Conservation (phyloP, 139 green algal species). For the Desmodesmus armatus region DNA sequence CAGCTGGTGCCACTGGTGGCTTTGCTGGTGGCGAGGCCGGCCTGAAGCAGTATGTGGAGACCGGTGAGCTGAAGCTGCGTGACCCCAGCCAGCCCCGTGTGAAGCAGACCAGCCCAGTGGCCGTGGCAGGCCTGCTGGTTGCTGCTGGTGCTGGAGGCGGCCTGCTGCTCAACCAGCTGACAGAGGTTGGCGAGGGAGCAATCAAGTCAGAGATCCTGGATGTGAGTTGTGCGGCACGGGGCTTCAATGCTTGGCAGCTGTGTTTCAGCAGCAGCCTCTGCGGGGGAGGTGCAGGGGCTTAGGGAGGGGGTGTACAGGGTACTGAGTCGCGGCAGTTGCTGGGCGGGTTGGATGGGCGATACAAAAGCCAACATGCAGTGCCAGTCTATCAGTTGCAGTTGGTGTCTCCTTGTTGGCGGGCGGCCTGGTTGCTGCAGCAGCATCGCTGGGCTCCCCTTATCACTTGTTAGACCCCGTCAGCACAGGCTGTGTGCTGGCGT, state of each 20-base stretch:
- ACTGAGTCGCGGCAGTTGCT: too few relatives aligned
- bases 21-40: constrained; percentile 90
- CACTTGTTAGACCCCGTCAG: not conserved
- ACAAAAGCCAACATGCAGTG: too few relatives aligned
- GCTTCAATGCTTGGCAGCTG: not conserved
- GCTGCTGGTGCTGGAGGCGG: constrained; percentile 62
- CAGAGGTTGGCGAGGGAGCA: constrained; percentile 60
- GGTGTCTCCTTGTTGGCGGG: not conserved
- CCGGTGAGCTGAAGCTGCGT: constrained; percentile 70
- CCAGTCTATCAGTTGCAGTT: not conserved
- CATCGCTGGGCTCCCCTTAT: not conserved
- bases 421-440: not conserved
- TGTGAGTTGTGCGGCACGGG: constrained; percentile 28
- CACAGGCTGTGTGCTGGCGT: too few relatives aligned
- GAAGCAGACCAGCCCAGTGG: constrained; percentile 65
- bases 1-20: constrained; percentile 79
- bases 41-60: constrained; percentile 77
- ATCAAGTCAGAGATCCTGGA: constrained; percentile 48
- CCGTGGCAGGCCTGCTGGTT: constrained; percentile 66
- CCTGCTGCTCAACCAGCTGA: constrained; percentile 66
- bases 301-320: too few relatives aligned
- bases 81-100: constrained; percentile 39
- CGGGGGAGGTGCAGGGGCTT: not conserved
- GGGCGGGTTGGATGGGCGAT: too few relatives aligned
- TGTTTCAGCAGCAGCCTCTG: not conserved